Conservation (phyloP, 2,329 filamentous ascomycete genomes). For the Ophiostoma quercus region DNA sequence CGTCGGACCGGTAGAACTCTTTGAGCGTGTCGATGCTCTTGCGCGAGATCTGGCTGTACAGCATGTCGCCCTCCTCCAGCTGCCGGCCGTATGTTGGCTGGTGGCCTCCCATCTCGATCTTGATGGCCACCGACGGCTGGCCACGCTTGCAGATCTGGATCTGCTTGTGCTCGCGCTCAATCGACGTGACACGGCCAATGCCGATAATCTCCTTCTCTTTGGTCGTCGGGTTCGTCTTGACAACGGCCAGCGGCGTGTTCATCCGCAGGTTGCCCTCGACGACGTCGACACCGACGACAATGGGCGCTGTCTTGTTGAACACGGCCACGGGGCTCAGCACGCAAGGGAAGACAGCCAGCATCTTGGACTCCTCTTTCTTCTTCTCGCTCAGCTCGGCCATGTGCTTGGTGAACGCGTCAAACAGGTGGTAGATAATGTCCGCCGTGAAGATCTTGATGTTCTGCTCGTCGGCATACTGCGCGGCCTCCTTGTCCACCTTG, state of each 20-base stretch:
- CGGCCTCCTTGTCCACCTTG: conserved; percentile 96
- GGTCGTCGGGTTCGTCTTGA: conserved; percentile 75
- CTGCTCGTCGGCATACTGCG: conserved; percentile 83
- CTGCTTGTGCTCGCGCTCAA: conserved; percentile 96
- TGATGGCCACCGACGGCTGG: conserved; percentile 93
- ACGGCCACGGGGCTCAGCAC: conserved; percentile 84
- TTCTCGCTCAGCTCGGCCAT: conserved; percentile 81
- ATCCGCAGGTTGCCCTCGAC: conserved; percentile 80
- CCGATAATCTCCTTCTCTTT: conserved; percentile 76
- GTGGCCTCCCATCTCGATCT: conserved; percentile 88
- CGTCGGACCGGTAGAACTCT: conserved; percentile 86
- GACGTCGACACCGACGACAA: conserved; percentile 93
- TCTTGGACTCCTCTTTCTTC: conserved; percentile 94
- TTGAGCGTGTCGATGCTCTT: conserved; percentile 91
- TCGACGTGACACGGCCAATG: conserved; percentile 90
- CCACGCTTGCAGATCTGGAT: conserved; percentile 90
- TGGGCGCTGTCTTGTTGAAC: conserved; percentile 97
- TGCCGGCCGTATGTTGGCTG: conserved; percentile 94
- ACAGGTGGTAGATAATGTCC: conserved; percentile 98
- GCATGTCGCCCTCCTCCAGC: conserved; percentile 79
- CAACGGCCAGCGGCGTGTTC: conserved; percentile 82
- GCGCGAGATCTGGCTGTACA: conserved; percentile 85
- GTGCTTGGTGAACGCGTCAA: conserved; percentile 93
- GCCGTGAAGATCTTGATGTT: conserved; percentile 97
- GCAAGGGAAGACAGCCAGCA: conserved; percentile 93